A percentile compares a stretch with the other conserved stretches of the same genome.
These are phyloP conservation scores for Sporobolus alterniflorus DNA, from an alignment of 202 grass and related monocot genomes.

Conservation along the genomic window DNA sequence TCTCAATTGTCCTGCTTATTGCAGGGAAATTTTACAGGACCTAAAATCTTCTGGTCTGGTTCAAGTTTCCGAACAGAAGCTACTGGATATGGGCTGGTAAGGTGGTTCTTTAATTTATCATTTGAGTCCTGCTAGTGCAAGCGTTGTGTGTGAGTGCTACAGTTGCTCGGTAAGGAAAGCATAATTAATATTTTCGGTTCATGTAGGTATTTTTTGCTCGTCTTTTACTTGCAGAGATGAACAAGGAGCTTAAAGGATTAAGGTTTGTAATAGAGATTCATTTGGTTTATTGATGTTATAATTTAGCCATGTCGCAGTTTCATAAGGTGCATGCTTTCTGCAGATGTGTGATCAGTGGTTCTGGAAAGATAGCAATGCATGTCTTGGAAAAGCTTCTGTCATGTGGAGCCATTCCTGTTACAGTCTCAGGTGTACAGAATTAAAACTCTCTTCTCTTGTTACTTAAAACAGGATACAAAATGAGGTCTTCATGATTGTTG, in stretches of 20 bases:
- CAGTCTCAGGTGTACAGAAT: constrained; percentile 80
- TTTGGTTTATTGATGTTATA: constrained; percentile 33
- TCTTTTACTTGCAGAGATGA: constrained; percentile 98
- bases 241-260: constrained; percentile 99
- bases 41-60: constrained; percentile 98
- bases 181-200: neutral
- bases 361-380: constrained; percentile 99
- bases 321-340: constrained; percentile 35
- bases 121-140: constrained; percentile 25
- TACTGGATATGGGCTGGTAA: constrained; percentile 97
- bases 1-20: constrained; percentile 60
- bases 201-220: constrained; percentile 96
- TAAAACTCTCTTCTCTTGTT: constrained; percentile 20
- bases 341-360: constrained; percentile 96
- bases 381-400: constrained; percentile 97
- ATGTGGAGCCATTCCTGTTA: constrained; percentile 94
- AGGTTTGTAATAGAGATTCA: constrained; percentile 60
- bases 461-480: constrained; percentile 26
- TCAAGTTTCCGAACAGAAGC: constrained; percentile 98
- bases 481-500: constrained; percentile 11
- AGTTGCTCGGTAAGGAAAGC: constrained; percentile 23
- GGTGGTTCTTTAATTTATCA: constrained; percentile 37
- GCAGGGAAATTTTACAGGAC: constrained; percentile 99
- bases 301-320: constrained; percentile 30
- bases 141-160: neutral